Evolutionary conservation across 2,329 filamentous ascomycete species (phyloP), one percentile per base, ranked within the genome.

Genomic region (Cercospora sp.): DNA sequence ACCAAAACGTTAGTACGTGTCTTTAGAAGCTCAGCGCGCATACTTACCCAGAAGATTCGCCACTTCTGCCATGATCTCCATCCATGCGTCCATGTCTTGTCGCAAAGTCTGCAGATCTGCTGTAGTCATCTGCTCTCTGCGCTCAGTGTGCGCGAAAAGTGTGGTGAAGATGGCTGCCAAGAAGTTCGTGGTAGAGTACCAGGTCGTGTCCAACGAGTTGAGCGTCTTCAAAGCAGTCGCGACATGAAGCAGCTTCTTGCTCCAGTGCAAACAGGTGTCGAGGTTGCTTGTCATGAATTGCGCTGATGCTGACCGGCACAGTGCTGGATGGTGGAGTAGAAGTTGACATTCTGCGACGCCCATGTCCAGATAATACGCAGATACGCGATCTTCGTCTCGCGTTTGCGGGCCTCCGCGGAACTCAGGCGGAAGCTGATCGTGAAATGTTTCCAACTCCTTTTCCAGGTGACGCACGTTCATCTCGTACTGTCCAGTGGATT

Each of bases 191-290:
- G 88, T 84, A 59, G 90, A 89, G 73, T 91, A 91, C 90, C 91
- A 94, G 0, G 91, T 92, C 1, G 90, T 91, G 75, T 94, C 91
- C 3, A 94, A 80, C 55, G 88, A 88, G 74, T 90, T 91, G 66
- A 89, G 82, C 72, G 84, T 84, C 67, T 87, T 85, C 59, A 94
- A 79, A 63, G 87, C 82, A 23, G 84, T 82, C 5, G 89, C 86
- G 28, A 85, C 84, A 23, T 83, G 81, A 2, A 94, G 81, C 79
- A 93, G 87, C 69, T 89, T 85, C 58, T 86, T 84, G 5, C 90
- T 86, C 9, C 87, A 87, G 60, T 89, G 85, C 36, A 92, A 86
- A 76, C 90, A 92, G 53, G 90, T 78, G 68, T 83, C 80, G 3
- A 83, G 73, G 51, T 84, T 84, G 5, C 78, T 86, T 53, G 84